phyloP scores from a whole-genome alignment of 2,329 filamentous ascomycete genomes.

The Aspergillus sp. region DNA sequence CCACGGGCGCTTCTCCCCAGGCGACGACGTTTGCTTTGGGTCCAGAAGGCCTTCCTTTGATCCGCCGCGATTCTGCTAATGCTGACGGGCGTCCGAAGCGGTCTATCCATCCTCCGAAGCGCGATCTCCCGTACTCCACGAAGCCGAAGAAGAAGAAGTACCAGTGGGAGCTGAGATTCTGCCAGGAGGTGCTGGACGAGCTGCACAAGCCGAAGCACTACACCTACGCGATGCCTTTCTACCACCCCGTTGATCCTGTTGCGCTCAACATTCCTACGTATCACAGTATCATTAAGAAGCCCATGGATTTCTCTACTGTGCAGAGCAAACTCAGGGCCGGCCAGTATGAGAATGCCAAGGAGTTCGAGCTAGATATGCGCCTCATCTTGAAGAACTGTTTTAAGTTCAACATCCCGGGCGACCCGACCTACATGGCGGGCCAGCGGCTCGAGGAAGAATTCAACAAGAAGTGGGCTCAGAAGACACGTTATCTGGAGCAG shows the following conservation, averaged over 20 bases:
- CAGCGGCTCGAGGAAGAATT: conserved; percentile 74
- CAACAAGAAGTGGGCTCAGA: conserved; percentile 72
- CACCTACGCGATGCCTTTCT: conserved; percentile 70
- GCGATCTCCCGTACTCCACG: conserved; percentile 85
- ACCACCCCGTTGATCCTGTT: conserved; percentile 85
- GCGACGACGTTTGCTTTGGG: conserved; percentile 71
- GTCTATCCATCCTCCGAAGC: conserved; percentile 88
- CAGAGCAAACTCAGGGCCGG: conserved; percentile 73
- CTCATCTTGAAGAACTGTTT: conserved; percentile 88
- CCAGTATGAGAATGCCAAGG: conserved; percentile 77
- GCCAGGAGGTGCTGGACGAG: conserved; percentile 77
- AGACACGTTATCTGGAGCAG: conserved; percentile 76
- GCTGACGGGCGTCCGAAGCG: conserved; percentile 83
- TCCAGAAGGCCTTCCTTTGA: conserved; percentile 75
- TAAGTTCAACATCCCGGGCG: conserved; percentile 82
- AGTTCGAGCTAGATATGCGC: conserved; percentile 80
- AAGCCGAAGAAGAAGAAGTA: conserved; percentile 90
- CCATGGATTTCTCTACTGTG: conserved; percentile 92
- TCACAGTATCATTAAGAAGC: conserved; percentile 90
- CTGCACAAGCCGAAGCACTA: conserved; percentile 73
- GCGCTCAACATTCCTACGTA: conserved; percentile 92
- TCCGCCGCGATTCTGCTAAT: conserved; percentile 80
- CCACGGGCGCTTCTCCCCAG: conserved; percentile 33
- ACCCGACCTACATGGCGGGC: conserved; percentile 72
- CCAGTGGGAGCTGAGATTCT: conserved; percentile 86